Evolutionary conservation across 75 land plant species (phyloP).

Genomic region (Cryptomeria japonica): DNA sequence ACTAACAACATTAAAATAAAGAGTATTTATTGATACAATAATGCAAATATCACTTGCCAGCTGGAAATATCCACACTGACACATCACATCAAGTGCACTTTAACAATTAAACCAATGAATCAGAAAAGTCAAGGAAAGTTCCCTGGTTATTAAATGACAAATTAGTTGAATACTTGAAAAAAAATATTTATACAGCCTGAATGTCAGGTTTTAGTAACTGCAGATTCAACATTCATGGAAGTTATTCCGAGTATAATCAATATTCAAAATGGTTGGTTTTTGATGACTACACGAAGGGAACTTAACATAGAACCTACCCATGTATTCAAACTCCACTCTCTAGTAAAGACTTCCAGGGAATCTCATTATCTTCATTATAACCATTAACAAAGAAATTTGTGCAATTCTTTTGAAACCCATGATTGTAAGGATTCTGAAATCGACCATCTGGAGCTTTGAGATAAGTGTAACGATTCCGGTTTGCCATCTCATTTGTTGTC

Average conservation of each 20-base stretch:
- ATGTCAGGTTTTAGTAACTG: not conserved
- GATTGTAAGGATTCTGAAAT: slow-evolving; percentile 87
- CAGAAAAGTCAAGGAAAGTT: not conserved
- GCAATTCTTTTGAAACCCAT: slow-evolving; percentile 78
- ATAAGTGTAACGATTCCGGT: slow-evolving; percentile 68
- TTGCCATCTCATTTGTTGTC: slow-evolving; percentile 91
- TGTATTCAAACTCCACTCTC: slow-evolving; percentile 21
- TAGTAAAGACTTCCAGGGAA: slow-evolving; percentile 63
- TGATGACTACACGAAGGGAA: not conserved
- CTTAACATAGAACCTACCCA: not conserved
- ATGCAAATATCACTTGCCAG: not conserved
- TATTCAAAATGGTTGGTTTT: not conserved
- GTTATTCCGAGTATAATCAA: not conserved
- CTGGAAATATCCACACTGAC: not conserved
- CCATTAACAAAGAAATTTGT: slow-evolving; percentile 72
- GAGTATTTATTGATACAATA: not conserved
- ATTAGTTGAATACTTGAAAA: not conserved
- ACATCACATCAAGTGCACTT: not conserved
- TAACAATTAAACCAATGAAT: not conserved
- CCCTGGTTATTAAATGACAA: not conserved
- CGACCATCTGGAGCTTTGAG: slow-evolving; percentile 80
- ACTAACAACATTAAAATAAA: not conserved
- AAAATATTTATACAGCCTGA: not conserved
- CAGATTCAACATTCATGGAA: not conserved
- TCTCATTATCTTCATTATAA: slow-evolving; percentile 70